Percentiles rank a stretch among this genome's conserved stretches.
Evolutionary conservation across 2,329 filamentous ascomycete genomes (phyloP).

Genomic region (Colletotrichum tanaceti): DNA sequence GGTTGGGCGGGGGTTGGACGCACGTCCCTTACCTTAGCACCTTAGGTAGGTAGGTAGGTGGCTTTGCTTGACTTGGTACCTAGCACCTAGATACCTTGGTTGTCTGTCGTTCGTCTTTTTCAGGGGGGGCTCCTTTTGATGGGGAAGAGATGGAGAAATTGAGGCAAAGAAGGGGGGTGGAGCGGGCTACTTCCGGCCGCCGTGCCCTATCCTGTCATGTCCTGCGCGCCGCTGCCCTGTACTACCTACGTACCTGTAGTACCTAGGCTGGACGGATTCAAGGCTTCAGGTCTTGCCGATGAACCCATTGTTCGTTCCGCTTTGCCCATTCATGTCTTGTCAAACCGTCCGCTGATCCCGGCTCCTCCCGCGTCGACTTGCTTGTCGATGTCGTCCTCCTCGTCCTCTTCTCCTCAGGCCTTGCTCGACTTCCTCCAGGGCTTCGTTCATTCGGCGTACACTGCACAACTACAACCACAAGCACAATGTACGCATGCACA

Average conservation of each 20-base stretch:
- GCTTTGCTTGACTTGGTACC: too few species aligned
- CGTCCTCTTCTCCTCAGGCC: neutral
- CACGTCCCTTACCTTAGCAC: conserved; percentile 37
- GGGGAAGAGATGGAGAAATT: neutral
- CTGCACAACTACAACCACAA: neutral
- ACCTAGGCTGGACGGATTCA: too few species aligned
- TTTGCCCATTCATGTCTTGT: neutral
- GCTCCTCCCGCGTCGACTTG: neutral
- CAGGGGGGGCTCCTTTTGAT: neutral
- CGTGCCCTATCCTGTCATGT: conserved; percentile 25
- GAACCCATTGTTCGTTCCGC: neutral
- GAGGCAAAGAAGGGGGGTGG: neutral
- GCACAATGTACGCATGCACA: neutral
- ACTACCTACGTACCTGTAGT: too few species aligned
- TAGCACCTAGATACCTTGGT: conserved; percentile 31
- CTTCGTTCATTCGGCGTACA: neutral
- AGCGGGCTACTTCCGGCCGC: conserved; percentile 35
- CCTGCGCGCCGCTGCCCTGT: conserved; percentile 3
- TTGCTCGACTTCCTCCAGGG: neutral
- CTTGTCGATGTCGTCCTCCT: neutral
- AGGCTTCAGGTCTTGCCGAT: neutral
- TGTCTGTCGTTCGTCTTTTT: conserved; percentile 10
- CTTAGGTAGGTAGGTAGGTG: too few species aligned
- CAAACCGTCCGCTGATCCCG: neutral
- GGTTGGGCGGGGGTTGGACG: conserved; percentile 15